These are phyloP conservation scores for Penicillium brevicompactum DNA, from an alignment of 2,329 filamentous ascomycete species.

Conservation along the genomic window DNA sequence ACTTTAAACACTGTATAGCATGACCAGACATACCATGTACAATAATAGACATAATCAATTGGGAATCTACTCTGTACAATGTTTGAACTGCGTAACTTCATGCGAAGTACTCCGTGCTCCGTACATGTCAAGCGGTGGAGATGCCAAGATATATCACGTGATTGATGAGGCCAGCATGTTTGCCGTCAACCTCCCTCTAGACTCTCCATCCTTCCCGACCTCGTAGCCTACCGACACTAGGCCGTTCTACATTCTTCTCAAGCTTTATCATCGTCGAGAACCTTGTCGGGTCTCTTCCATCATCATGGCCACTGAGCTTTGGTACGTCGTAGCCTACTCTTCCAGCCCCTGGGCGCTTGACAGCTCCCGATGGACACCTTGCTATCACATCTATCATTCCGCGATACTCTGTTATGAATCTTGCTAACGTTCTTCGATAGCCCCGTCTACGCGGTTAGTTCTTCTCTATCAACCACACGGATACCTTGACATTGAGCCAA, in stretches of 20 bases:
- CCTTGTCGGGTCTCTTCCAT: slow-evolving; percentile 19
- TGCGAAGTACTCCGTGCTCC: not conserved
- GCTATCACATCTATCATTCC: slow-evolving; percentile 9
- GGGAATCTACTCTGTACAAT: not conserved
- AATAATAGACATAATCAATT: slow-evolving; percentile 1
- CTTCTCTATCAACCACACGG: slow-evolving; percentile 14
- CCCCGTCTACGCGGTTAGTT: slow-evolving; percentile 98
- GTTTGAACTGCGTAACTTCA: not conserved
- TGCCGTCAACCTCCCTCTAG: slow-evolving; percentile 34
- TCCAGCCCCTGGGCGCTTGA: slow-evolving; percentile 36
- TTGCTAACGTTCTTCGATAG: slow-evolving; percentile 53
- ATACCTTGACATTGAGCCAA: slow-evolving; percentile 14
- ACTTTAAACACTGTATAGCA: slow-evolving; percentile 14
- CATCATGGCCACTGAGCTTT: slow-evolving; percentile 79
- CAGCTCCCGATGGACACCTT: slow-evolving; percentile 27
- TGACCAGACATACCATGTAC: not conserved
- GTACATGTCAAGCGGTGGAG: slow-evolving; percentile 6
- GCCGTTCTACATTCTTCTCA: slow-evolving; percentile 15
- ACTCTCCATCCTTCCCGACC: slow-evolving; percentile 31
- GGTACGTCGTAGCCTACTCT: slow-evolving; percentile 62
- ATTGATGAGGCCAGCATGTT: slow-evolving; percentile 37
- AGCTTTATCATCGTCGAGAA: slow-evolving; percentile 20
- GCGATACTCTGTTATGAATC: slow-evolving; percentile 1
- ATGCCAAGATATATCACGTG: slow-evolving; percentile 38
- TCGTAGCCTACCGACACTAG: slow-evolving; percentile 22